Evolutionary conservation across 352 stramenopile genomes (phyloP), one percentile per base, ranked within the genome.

Genomic region (Plasmopara muralis): DNA sequence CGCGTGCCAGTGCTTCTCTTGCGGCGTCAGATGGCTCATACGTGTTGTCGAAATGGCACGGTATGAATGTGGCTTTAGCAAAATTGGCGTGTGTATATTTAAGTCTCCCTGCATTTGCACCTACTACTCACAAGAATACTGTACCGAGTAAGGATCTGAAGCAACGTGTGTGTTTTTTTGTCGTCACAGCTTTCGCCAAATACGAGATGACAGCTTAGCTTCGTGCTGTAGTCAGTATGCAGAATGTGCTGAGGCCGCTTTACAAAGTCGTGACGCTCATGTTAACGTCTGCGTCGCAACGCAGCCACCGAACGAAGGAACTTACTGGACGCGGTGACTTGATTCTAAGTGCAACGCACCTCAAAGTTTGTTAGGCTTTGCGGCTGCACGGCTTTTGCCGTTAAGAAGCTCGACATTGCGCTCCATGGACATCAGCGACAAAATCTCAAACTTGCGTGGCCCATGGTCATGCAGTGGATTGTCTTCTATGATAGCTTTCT

Each of bases 361-460:
- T 69, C 77, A 1, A 78, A 75, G 35, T 89, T 77, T 9, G 68
- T 85, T 41, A 79, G 70, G 1, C 90, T 93, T 55, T 75, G 78
- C 9, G 77, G 64, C 5, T 93, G 83, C 58, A 86, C 77, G 13
- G 44, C 53, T 15, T 89, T 90, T 56, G 83, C 71, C 5, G 70
- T 90, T 12, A 58, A 83, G 18, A 70, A 85, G 30, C 64, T 93
- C 6, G 62, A 69, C 8, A 58, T 74, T 14, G 57, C 76, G 13
- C 64, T 73, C 16, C 55, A 52, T 56, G 60, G 64, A 15, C 60
- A 66, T 33, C 64, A 66, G 18, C 48, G 42, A 33, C 60, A 52
- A 16, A 58, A 41, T 30, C 52, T 43, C 46, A 65, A 61, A 31
- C n/a, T 72, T 20, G 53, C 66, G 6, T 89, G 73, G 77, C 77